phyloP scores from a whole-genome alignment of 225 moss, liverwort and hornwort genomes.

The Takakia lepidozioides region DNA sequence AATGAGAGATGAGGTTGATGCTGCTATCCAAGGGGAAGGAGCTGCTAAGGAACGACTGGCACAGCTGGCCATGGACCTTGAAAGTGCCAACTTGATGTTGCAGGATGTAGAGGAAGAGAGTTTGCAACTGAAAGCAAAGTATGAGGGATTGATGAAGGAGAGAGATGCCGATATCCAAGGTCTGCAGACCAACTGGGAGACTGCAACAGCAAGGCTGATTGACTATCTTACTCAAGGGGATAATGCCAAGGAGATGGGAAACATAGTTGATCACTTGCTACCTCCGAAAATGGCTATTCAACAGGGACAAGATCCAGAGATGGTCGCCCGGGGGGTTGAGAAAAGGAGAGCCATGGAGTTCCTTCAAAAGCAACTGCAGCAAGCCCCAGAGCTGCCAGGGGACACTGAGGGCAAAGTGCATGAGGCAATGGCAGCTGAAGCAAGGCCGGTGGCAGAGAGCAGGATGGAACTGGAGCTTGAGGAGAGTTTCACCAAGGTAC shows the following conservation, averaged over 20 bases:
- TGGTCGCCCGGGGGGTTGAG: slow-evolving; percentile 3
- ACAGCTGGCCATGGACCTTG: slow-evolving; percentile 44
- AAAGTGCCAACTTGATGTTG: slow-evolving; percentile 26
- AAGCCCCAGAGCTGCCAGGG: slow-evolving; percentile 51
- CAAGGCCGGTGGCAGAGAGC: slow-evolving; percentile 23
- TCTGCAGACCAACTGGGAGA: slow-evolving; percentile 49
- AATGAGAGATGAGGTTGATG: slow-evolving; percentile 43
- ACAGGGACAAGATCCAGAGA: too few species aligned
- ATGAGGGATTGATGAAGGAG: slow-evolving; percentile 26
- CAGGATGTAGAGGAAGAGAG: slow-evolving; percentile 23
- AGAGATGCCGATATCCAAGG: slow-evolving; percentile 47
- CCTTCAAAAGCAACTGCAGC: slow-evolving; percentile 39
- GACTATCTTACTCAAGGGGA: slow-evolving; percentile 67
- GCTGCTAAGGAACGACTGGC: slow-evolving; percentile 27
- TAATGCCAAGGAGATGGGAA: slow-evolving; percentile 60
- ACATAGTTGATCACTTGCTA: slow-evolving; percentile 42
- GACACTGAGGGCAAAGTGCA: slow-evolving; percentile 58
- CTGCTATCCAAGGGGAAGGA: slow-evolving; percentile 25
- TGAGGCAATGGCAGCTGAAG: slow-evolving; percentile 38
- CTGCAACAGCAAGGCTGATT: slow-evolving; percentile 45
- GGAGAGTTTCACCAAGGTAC: slow-evolving; percentile 9
- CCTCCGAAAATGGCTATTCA: slow-evolving; percentile 8
- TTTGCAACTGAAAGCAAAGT: slow-evolving; percentile 14
- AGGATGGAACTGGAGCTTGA: slow-evolving; percentile 17
- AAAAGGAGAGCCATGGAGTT: slow-evolving; percentile 43